Evolutionary conservation across 2,329 filamentous ascomycete genomes (phyloP).

Genomic region (Xylaria sp.): DNA sequence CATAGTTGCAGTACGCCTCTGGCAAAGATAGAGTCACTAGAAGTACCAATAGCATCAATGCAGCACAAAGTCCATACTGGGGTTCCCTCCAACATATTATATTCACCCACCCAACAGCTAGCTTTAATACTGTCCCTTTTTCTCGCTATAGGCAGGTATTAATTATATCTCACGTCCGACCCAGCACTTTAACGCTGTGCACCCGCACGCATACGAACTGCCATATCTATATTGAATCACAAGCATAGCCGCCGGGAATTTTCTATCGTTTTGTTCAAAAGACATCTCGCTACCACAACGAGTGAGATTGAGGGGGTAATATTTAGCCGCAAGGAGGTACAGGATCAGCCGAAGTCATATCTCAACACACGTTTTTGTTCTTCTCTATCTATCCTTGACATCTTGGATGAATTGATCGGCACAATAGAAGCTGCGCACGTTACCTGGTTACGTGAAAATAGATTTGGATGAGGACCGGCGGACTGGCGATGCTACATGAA

Average conservation of each 20-base stretch:
- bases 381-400: neutral
- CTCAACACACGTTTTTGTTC: neutral
- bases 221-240: conserved; percentile 14
- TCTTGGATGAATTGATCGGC: neutral
- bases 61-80: neutral
- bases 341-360: conserved; percentile 24
- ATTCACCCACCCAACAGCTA: neutral
- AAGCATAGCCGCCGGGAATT: conserved; percentile 23
- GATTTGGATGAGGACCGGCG: neutral
- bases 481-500: neutral
- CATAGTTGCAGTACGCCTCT: conserved; percentile 4
- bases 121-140: neutral
- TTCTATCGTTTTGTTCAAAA: conserved; percentile 2
- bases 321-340: conserved; percentile 32
- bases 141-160: neutral
- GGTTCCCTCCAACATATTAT: conserved; percentile 10
- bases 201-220: neutral
- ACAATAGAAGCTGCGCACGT: neutral
- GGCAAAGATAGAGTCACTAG: neutral
- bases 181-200: neutral
- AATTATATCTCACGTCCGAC: neutral
- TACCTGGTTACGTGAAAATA: neutral
- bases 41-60: neutral
- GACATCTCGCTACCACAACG: conserved; percentile 10
- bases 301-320: conserved; percentile 5